Base-by-base conservation (phyloP, 352 stramenopile species). In the Globisporangium heterothallicum region DNA sequence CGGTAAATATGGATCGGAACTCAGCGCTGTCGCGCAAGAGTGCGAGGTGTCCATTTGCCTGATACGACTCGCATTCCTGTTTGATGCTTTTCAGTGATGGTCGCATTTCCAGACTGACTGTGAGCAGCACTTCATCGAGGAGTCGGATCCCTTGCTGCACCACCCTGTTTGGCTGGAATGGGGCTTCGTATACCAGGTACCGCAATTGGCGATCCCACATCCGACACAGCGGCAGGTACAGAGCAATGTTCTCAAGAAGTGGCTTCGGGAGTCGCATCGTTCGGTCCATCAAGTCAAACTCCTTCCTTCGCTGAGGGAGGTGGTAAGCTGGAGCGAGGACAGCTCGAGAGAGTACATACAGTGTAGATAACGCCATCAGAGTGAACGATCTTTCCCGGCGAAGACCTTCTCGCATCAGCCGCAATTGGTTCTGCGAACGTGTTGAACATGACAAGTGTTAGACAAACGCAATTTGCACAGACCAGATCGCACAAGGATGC, bases 191-290 rank as follows among this genome's bases (percentile, higher is more conserved):
- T 38, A 67, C 68, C 56, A 94, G 62, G 56, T 94, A 92, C 32
- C 74, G 72, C 24, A 94, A 62, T 45, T 92, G 84, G 1, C 76
- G 79, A 34, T 89, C 74, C 84, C 84, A 94, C 47, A 90, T 74
- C 5, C 70, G 70, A 43, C 73, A 88, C 21, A 91, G 57, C 29
- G 84, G 84, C 48, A 94, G 38, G 48, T 78, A 94, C 22, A 80
- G 52, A 32, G 78, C 80, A 35, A 93, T 86, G 44, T 87, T 89
- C 49, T 87, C 78, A 36, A 94, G 46, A 2, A 94, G 59, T n/a
- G 84, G 79, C 40, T 87, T 86, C 14, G 82, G 81, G 8, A 94
- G 58, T 1, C 68, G 69, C 66, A 93, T 66, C 3, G 80, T 88
- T 12, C 70, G 70, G 45, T 91, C 76, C 55, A 92, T 68, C 22